These are phyloP conservation scores for Dryas alaskensis DNA, from an alignment of 306 rosid genomes.

Conservation along the genomic window DNA sequence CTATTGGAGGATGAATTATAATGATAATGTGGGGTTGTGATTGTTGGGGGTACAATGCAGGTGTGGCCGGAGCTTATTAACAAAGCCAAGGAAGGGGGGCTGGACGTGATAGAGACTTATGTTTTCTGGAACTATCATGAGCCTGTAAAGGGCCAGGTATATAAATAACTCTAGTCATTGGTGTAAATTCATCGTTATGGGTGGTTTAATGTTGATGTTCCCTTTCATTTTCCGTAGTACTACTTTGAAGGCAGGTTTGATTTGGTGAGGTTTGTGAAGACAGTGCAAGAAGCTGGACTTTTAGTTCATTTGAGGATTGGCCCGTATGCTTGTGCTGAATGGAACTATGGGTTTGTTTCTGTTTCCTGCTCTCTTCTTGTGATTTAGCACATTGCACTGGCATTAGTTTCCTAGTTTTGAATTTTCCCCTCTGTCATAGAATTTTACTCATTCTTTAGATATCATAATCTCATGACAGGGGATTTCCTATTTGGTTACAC, in stretches of 20 bases:
- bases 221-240: constrained; percentile 3
- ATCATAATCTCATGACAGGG: background rate
- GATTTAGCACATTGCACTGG: background rate
- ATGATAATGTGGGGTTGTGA: background rate
- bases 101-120: constrained; percentile 22
- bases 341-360: constrained; percentile 25
- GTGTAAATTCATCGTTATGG: background rate
- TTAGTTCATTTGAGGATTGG: constrained; percentile 34
- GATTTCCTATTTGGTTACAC: constrained; percentile 36
- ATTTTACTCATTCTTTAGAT: background rate
- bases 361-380: background rate
- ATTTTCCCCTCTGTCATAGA: background rate
- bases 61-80: constrained; percentile 19
- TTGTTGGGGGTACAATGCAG: constrained; percentile 17
- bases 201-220: background rate
- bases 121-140: constrained; percentile 23
- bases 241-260: constrained; percentile 34
- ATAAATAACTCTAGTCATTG: background rate
- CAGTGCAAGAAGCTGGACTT: constrained; percentile 30
- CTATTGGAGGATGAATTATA: background rate
- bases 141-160: constrained; percentile 22
- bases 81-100: constrained; percentile 21
- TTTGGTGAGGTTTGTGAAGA: constrained; percentile 29
- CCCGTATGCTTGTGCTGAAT: constrained; percentile 31
- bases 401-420: background rate